These are phyloP conservation scores for Xylaria sp. DNA, from an alignment of 2,329 filamentous ascomycete species.

Conservation along the genomic window DNA sequence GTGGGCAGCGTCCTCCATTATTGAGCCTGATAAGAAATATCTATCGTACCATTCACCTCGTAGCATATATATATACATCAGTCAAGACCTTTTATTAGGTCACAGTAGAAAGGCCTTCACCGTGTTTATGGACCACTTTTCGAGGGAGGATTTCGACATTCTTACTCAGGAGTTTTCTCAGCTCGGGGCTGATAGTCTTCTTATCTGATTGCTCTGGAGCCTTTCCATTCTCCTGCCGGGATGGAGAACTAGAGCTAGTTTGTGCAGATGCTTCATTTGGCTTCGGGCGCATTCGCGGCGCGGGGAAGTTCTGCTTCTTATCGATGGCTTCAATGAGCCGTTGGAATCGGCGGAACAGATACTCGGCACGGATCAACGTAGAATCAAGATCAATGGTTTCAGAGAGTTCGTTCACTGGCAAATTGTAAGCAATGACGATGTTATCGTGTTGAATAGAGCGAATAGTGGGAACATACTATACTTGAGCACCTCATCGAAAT, in stretches of 20 bases:
- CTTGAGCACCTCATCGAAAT: slow-evolving; percentile 97
- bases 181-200: slow-evolving; percentile 67
- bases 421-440: slow-evolving; percentile 37
- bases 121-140: slow-evolving; percentile 45
- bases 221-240: slow-evolving; percentile 49
- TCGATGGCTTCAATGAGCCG: slow-evolving; percentile 91
- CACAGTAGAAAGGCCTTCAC: slow-evolving; percentile 39
- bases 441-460: slow-evolving; percentile 1
- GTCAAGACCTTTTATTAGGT: slow-evolving; percentile 29
- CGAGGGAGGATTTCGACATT: slow-evolving; percentile 48
- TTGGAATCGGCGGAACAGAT: slow-evolving; percentile 87
- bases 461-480: slow-evolving; percentile 73
- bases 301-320: slow-evolving; percentile 87
- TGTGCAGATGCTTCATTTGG: slow-evolving; percentile 36
- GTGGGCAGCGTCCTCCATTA: neutral
- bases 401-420: slow-evolving; percentile 89
- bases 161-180: slow-evolving; percentile 64
- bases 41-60: slow-evolving; percentile 33
- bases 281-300: slow-evolving; percentile 53
- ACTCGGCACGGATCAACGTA: slow-evolving; percentile 87
- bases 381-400: slow-evolving; percentile 90
- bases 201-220: slow-evolving; percentile 54
- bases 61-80: slow-evolving; percentile 2
- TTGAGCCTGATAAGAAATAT: slow-evolving; percentile 4
- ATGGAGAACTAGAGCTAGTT: slow-evolving; percentile 35